phyloP scores from a whole-genome alignment of 2,329 filamentous ascomycete genomes.

The Verruconis gallopava region DNA sequence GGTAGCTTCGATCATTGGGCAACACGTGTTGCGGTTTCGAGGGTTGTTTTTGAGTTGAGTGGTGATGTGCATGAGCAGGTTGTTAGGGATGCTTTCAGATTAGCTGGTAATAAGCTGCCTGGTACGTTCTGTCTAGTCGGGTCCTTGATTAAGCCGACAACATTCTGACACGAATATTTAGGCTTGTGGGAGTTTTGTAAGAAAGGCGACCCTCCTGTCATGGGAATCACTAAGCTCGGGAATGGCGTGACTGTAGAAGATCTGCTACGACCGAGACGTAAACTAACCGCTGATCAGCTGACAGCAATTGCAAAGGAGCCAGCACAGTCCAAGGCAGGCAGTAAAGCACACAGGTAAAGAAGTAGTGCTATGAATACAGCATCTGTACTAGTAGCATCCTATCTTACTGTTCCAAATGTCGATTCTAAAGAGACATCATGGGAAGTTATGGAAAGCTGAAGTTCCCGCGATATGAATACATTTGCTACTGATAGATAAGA shows the following conservation, averaged over 20 bases:
- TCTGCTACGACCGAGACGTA: slow-evolving; percentile 71
- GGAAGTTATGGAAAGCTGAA: too few species aligned
- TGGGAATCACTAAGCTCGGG: slow-evolving; percentile 81
- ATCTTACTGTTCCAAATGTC: too few species aligned
- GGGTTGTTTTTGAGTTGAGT: slow-evolving; percentile 84
- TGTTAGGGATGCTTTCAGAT: slow-evolving; percentile 79
- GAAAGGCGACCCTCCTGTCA: slow-evolving; percentile 78
- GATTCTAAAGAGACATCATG: too few species aligned
- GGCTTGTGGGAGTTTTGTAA: slow-evolving; percentile 86
- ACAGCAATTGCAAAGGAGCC: too few species aligned
- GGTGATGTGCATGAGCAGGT: slow-evolving; percentile 91
- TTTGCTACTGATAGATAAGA: too few species aligned
- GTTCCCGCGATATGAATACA: too few species aligned
- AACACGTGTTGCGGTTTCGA: slow-evolving; percentile 74
- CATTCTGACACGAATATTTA: slow-evolving; percentile 19
- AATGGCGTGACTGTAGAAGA: slow-evolving; percentile 71
- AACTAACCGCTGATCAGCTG: too few species aligned
- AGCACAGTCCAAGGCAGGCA: too few species aligned
- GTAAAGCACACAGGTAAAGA: too few species aligned
- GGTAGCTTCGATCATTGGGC: slow-evolving; percentile 97
- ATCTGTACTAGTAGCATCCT: too few species aligned
- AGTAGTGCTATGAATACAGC: too few species aligned
- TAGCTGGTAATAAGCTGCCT: slow-evolving; percentile 90
- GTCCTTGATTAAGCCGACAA: too few species aligned
- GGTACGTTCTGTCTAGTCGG: slow-evolving; percentile 40